Evolutionary conservation across 2,329 filamentous ascomycete genomes (phyloP), one percentile per base, ranked within the genome.

Genomic region (Ophiocordyceps polyrhachis-furcata): DNA sequence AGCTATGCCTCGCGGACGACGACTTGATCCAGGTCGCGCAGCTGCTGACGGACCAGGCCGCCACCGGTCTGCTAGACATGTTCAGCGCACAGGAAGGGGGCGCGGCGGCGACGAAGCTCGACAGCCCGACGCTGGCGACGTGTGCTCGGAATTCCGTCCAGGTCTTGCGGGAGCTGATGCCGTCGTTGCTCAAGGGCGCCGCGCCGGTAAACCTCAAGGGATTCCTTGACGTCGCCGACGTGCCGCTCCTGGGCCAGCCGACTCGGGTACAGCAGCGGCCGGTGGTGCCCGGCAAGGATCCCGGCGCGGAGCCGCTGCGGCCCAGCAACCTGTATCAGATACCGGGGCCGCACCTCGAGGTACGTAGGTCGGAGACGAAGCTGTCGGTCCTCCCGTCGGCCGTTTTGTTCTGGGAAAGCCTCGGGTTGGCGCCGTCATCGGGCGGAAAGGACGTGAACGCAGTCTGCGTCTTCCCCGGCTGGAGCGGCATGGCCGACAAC

Each of bases 331-430:
- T 79, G 2, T 81, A 81, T 50, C 66, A 69, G 38, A 73, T 91
- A 2, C 71, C 74, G 1, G 66, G 77, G 0, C 83, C 84, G 1
- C 79, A 83, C 53, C 64, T 91, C 35, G 78, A 84, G 50, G 67
- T 93, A 12, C 78, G 79, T 43, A 71, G 84, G 44, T 74, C 77
- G 19, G 81, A 86, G 37, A 70, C 71, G 2, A 74, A 73, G 42
- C 71, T 87, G 46, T 84, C 86, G 12, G 67, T 93, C 37, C 66
- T 89, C 20, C 82, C 85, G 2, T 74, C 83, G 1, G 81, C 83
- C 0, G 65, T 89, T 19, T 65, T 71, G 1, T 93, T 91, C 55
- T 93, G 85, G 86, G 84, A 91, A 55, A 78, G 79, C 42, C 64
- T 93, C 17, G 82, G 83, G 0, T 68, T 93, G 2, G 76, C 76